A percentile compares a stretch with the other conserved stretches of the same genome.
These are phyloP conservation scores for Cryphonectria naterciae DNA, from an alignment of 2,329 filamentous ascomycete species.

Conservation along the genomic window DNA sequence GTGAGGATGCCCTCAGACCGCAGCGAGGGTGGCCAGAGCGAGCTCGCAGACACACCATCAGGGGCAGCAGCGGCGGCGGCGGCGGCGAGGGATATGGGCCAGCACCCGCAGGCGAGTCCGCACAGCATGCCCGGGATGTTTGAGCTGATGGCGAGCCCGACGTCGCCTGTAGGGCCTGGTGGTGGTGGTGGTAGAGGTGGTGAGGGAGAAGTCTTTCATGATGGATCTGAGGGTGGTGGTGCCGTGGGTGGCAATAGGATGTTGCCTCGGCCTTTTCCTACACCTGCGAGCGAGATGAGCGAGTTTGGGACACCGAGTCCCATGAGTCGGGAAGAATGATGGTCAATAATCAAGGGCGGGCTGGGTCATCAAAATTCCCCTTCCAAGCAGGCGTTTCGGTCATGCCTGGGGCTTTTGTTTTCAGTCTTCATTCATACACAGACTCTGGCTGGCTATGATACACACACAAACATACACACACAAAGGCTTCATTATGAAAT, in stretches of 20 bases:
- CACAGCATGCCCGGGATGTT: conserved; percentile 41
- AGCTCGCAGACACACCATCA: conserved; percentile 23
- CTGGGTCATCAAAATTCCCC: not conserved
- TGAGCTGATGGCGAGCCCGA: conserved; percentile 48
- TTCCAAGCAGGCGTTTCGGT: not conserved
- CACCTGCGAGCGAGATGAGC: conserved; percentile 27
- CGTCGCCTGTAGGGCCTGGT: not conserved
- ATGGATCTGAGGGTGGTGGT: not conserved
- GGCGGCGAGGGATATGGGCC: conserved; percentile 29
- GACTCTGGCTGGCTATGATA: not conserved
- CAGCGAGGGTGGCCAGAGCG: conserved; percentile 16
- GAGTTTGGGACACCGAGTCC: conserved; percentile 27
- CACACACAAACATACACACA: not conserved
- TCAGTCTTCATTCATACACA: not conserved
- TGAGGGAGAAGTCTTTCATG: not conserved
- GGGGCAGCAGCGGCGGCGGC: conserved; percentile 27
- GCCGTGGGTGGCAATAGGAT: not conserved
- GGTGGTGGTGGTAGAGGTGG: not conserved
- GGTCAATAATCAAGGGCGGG: not conserved
- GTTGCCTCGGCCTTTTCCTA: conserved; percentile 22
- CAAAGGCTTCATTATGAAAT: not conserved
- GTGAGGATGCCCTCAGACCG: not conserved
- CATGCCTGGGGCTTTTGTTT: not conserved
- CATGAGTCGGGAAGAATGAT: conserved; percentile 10
- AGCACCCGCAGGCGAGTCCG: conserved; percentile 27